Conservation (phyloP, 768 basidiomycete genomes). For the Hortiboletus campestris region DNA sequence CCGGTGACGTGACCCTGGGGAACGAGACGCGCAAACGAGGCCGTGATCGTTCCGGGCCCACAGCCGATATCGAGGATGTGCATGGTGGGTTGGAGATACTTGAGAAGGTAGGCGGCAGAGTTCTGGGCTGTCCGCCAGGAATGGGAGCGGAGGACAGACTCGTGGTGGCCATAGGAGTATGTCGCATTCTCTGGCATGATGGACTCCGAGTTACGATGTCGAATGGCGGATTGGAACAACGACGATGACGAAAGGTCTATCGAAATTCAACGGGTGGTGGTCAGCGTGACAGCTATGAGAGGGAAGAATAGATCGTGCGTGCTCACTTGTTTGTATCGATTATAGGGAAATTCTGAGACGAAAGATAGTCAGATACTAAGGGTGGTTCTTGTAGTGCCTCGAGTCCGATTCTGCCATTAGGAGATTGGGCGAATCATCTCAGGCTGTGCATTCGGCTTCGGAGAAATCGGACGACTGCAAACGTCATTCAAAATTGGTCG, state of each 20-base stretch:
- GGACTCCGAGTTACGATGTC: not conserved
- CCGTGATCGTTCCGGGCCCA: slow-evolving; percentile 52
- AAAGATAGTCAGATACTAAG: too few species aligned
- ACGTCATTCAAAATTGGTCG: too few species aligned
- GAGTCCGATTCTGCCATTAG: not conserved
- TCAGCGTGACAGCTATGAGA: too few species aligned
- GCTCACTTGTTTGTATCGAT: too few species aligned
- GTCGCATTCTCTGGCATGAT: slow-evolving; percentile 6
- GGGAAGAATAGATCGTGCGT: too few species aligned
- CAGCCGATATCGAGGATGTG: slow-evolving; percentile 51
- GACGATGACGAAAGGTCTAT: not conserved
- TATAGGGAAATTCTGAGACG: too few species aligned
- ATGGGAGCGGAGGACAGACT: slow-evolving; percentile 37
- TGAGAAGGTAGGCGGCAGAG: slow-evolving; percentile 41
- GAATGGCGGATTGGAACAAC: not conserved
- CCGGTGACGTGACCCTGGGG: slow-evolving; percentile 43
- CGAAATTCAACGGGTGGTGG: too few species aligned
- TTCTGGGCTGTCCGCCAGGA: slow-evolving; percentile 39
- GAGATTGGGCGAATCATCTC: too few species aligned
- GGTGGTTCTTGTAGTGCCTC: too few species aligned
- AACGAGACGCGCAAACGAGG: slow-evolving; percentile 40
- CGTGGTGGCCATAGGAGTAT: slow-evolving; percentile 30
- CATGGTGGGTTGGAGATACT: slow-evolving; percentile 36
- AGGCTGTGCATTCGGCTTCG: not conserved
- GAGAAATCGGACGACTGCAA: not conserved